Evolutionary conservation across 2,329 filamentous ascomycete species (phyloP), one percentile per base, ranked within the genome.

Genomic region (Pestalotiopsis sp.): DNA sequence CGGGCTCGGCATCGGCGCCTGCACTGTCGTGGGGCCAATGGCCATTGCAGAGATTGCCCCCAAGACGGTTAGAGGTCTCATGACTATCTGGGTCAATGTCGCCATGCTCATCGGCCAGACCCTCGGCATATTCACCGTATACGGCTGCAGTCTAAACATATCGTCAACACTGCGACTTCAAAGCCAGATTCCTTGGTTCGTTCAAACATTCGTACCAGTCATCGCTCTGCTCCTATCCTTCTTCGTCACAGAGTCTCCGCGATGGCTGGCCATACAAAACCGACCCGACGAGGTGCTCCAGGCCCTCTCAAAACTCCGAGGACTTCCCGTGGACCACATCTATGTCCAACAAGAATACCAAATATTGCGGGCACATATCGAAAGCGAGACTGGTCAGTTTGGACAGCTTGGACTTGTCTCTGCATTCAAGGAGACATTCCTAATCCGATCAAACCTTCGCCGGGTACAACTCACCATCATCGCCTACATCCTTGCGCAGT

Each of bases 241-340:
- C 20, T 74, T 79, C 41, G 75, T 80, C 67, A 66, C 76, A 63
- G 73, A 78, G 76, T 72, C 80, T 72, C 45, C 77, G 70, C 67
- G 81, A 68, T 89, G 84, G 83, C 75, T 87, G n/a, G 74, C 87
- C 23, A 76, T 84, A 11, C 71, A 88, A 67, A 85, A 88, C 69
- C 84, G 86, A n/a, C 81, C 85, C 0, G 75, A 79, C 5, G 72
- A 79, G 27, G 73, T 76, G 5, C 74, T 82, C 23, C 12, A 72
- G 13, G 73, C 72, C 4, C 71, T 82, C 1, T 67, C 72, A 2
- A 64, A 60, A 4, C 73, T 82, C 3, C 77, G 80, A 4, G 71
- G 78, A 2, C 69, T 80, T 20, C 78, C 78, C 3, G 39, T 38
- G 6, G 75, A 77, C 58, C 74, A 79, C 67, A 69, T 72, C 2